Percentiles rank a stretch among this genome's conserved stretches.
Evolutionary conservation across 768 basidiomycete species (phyloP).

Genomic region (Pleurotus salmoneostramineus): DNA sequence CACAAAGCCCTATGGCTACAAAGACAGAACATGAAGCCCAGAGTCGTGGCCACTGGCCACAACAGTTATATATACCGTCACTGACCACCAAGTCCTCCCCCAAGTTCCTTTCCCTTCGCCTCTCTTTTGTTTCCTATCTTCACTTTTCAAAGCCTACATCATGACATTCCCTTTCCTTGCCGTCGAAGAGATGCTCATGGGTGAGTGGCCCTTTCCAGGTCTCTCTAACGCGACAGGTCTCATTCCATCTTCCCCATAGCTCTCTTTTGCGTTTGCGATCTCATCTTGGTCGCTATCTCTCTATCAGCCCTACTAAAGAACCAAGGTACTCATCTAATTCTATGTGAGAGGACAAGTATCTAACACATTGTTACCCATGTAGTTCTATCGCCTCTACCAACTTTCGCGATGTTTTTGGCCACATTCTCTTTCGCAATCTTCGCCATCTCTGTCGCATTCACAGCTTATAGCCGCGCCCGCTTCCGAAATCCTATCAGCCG

Average conservation of each 20-base stretch:
- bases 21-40: too few relatives aligned
- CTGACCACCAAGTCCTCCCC: background rate
- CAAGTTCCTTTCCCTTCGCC: background rate
- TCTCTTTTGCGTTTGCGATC: constrained; percentile 4
- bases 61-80: background rate
- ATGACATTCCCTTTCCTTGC: constrained; percentile 2
- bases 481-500: background rate
- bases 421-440: constrained; percentile 3
- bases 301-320: constrained; percentile 4
- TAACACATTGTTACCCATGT: background rate
- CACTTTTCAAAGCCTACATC: background rate
- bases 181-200: constrained; percentile 5
- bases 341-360: background rate
- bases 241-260: background rate
- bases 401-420: constrained; percentile 5
- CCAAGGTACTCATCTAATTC: background rate
- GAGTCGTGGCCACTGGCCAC: too few relatives aligned
- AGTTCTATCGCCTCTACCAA: background rate
- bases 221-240: background rate
- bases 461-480: background rate
- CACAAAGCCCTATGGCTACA: too few relatives aligned
- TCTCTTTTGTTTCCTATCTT: background rate
- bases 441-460: background rate
- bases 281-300: background rate
- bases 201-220: background rate